A percentile compares a stretch with the other conserved stretches of the same genome.
These are phyloP conservation scores for Fonsecaea pedrosoi DNA, from an alignment of 2,329 filamentous ascomycete species.

Conservation along the genomic window DNA sequence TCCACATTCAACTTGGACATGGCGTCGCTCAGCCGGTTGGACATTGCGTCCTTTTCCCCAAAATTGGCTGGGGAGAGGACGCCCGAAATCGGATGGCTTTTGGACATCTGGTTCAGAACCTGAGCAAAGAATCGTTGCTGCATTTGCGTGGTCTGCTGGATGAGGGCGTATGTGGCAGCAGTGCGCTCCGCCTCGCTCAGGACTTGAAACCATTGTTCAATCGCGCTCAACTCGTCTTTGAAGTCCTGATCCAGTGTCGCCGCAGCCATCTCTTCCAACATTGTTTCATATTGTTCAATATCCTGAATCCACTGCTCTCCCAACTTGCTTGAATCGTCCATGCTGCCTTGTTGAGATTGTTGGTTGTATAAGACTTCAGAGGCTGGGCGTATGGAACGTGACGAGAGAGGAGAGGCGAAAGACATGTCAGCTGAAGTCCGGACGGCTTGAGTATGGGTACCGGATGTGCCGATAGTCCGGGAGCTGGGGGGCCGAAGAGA, in stretches of 20 bases:
- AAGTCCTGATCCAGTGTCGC: constrained; percentile 99
- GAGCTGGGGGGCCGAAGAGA: constrained; percentile 84
- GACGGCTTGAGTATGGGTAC: constrained; percentile 68
- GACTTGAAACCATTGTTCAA: constrained; percentile 99
- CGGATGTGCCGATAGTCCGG: constrained; percentile 68
- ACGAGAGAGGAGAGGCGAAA: constrained; percentile 73
- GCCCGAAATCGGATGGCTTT: constrained; percentile 95
- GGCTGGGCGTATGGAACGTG: constrained; percentile 83
- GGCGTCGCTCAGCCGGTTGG: constrained; percentile 90
- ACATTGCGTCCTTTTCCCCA: constrained; percentile 96
- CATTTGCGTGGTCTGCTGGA: constrained; percentile 98
- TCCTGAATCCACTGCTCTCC: constrained; percentile 99
- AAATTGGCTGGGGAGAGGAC: constrained; percentile 94
- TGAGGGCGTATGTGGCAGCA: constrained; percentile 88
- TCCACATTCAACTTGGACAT: constrained; percentile 95
- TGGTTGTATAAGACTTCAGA: constrained; percentile 92
- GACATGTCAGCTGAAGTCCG: constrained; percentile 96
- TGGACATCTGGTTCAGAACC: constrained; percentile 98
- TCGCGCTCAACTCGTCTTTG: constrained; percentile 97
- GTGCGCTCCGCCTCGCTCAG: constrained; percentile 96
- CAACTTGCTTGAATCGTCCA: constrained; percentile 88
- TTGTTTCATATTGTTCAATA: constrained; percentile 99
- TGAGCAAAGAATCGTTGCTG: constrained; percentile 99
- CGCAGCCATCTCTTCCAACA: constrained; percentile 96
- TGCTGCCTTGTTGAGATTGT: constrained; percentile 69